Base-by-base conservation (phyloP, 495 filamentous ascomycete species). In the Astrothelium subdiscretum region DNA sequence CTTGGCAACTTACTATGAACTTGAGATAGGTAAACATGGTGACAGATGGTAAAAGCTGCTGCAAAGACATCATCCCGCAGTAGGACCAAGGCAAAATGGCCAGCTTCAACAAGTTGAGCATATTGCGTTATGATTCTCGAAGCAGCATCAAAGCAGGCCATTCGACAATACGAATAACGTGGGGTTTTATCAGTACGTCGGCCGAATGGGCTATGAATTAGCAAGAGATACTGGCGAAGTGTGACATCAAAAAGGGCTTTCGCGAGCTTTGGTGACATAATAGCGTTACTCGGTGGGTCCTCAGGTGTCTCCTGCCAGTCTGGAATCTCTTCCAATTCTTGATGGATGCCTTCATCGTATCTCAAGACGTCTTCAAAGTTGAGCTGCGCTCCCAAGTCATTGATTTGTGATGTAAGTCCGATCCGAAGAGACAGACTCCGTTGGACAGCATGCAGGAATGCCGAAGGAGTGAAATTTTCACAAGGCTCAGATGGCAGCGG, bases 351-450 rank as follows among this genome's bases (percentile, higher is more conserved):
- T 44, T 69, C 65, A 12, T 64, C 63, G 54, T 62, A 64, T 11
- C 62, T 57, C 59, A 66, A 62, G 29, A 63, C 65, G 22, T 69
- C 67, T 40, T 69, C 62, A 52, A 66, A 69, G 29, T 32, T 43
- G n/a, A 67, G 20, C 22, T 59, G 60, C 27, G 66, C 59, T 8
- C 64, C 59, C 35, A 67, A 60, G 48, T 65, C 64, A 57, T 69
- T 69, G 31, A 69, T 43, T 20, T 43, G 54, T 4, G 62, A 60
- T 29, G 64, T 67, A 2, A 69, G 48, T 12, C 60, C 42, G 32
- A 62, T 62, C 13, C 67, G n/a, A 3, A 69, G 59, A 22, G 42
- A 35, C n/a, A 63, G 43, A 18, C 62, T 65, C 12, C 64, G 64
- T 29, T 43, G 58, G 10, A 62, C 58, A n/a, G 52, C 24, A 31